Conservation (phyloP, 1,139 yeast genomes). For the Lodderomyces beijingensis region DNA sequence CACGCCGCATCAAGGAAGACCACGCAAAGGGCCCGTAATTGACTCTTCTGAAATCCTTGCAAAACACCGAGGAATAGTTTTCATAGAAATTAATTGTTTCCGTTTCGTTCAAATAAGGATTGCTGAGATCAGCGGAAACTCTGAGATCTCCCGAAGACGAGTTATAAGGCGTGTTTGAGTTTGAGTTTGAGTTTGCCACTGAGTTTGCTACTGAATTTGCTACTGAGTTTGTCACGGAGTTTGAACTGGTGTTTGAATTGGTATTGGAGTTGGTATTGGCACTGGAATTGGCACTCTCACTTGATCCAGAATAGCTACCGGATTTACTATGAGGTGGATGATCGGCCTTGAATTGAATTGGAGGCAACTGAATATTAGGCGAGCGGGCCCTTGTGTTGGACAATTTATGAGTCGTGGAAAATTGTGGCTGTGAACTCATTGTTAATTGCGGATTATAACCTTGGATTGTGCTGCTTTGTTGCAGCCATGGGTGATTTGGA, state of each 20-base stretch:
- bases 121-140: slow-evolving; percentile 4
- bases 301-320: too few relatives aligned
- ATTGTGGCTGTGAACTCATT: slow-evolving; percentile 1
- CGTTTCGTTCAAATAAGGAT: slow-evolving; percentile 21
- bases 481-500: too few relatives aligned
- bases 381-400: slow-evolving; percentile 3
- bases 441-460: too few relatives aligned
- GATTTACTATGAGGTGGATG: too few relatives aligned
- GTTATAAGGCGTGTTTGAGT: background rate
- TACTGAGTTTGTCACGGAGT: too few relatives aligned
- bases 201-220: background rate
- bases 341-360: slow-evolving; percentile 8
- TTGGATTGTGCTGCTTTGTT: too few relatives aligned
- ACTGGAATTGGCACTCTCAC: slow-evolving; percentile 8
- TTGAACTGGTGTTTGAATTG: background rate
- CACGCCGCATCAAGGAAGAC: slow-evolving; percentile 46
- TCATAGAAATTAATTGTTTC: slow-evolving; percentile 40
- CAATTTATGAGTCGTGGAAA: slow-evolving; percentile 4
- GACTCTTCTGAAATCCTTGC: slow-evolving; percentile 30
- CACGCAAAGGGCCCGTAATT: slow-evolving; percentile 50
- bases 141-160: background rate
- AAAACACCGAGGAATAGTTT: slow-evolving; percentile 37
- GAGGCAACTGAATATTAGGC: slow-evolving; percentile 4
- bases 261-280: background rate
- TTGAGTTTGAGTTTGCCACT: background rate